Percentiles rank a stretch among this genome's conserved stretches.
Evolutionary conservation across 257 asterid genomes (phyloP).

Genomic region (Salvia splendens): DNA sequence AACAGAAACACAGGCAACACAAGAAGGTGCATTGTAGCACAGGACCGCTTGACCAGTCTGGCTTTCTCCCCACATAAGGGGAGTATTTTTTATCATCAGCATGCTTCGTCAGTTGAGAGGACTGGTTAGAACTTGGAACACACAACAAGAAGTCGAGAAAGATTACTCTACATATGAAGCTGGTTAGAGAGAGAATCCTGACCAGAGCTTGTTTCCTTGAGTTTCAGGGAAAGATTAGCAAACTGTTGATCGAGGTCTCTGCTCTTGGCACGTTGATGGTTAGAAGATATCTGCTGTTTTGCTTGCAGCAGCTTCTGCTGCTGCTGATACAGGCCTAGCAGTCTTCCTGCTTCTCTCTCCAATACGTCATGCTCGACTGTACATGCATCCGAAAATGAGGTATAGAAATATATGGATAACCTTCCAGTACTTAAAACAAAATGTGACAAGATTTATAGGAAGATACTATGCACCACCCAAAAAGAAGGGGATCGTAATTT

Average conservation of each 20-base stretch:
- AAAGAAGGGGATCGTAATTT: too few relatives aligned
- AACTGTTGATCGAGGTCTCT: conserved; percentile 78
- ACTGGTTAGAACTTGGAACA: conserved; percentile 33
- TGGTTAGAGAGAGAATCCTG: conserved; percentile 59
- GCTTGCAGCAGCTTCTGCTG: conserved; percentile 44
- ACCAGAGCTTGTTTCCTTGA: conserved; percentile 56
- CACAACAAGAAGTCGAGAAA: conserved; percentile 35
- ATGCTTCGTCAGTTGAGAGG: conserved; percentile 41
- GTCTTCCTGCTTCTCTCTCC: conserved; percentile 84
- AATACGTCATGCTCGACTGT: conserved; percentile 95
- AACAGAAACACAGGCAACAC: conserved; percentile 29
- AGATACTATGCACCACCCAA: too few relatives aligned
- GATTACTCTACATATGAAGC: conserved; percentile 55
- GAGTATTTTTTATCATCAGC: conserved; percentile 34
- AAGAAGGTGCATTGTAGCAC: conserved; percentile 23
- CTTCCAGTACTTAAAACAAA: not conserved
- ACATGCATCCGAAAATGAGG: conserved; percentile 29
- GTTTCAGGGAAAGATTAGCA: conserved; percentile 73
- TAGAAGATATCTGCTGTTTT: conserved; percentile 48
- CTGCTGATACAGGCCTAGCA: conserved; percentile 63
- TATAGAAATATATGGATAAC: not conserved
- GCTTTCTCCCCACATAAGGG: conserved; percentile 31
- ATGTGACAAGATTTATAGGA: too few relatives aligned
- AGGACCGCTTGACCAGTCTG: conserved; percentile 25
- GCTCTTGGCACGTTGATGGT: conserved; percentile 68